A percentile compares a stretch with the other conserved stretches of the same genome.
phyloP scores from a whole-genome alignment of 2,329 filamentous ascomycete species.

The Graphium sp. region DNA sequence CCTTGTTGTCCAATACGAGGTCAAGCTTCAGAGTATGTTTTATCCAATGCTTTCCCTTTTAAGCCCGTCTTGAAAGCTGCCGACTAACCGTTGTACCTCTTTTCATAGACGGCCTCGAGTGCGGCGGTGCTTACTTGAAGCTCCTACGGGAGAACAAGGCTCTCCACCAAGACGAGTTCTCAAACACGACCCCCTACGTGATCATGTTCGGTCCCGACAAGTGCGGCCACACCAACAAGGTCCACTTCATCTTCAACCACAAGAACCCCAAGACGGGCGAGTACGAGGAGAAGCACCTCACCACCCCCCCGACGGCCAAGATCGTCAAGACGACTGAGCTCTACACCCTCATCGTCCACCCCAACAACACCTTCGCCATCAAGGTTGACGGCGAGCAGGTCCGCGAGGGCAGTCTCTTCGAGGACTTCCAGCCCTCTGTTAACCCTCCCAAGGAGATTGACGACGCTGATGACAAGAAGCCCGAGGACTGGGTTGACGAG shows the following conservation, averaged over 20 bases:
- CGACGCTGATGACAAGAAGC: conserved; percentile 85
- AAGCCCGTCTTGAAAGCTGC: background rate
- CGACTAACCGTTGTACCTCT: conserved; percentile 3
- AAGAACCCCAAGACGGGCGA: conserved; percentile 99
- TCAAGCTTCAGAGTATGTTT: conserved; percentile 88
- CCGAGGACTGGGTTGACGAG: conserved; percentile 89
- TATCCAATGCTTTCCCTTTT: background rate
- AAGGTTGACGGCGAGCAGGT: conserved; percentile 78
- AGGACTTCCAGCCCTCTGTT: conserved; percentile 86
- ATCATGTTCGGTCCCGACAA: conserved; percentile 99
- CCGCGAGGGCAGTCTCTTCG: conserved; percentile 80
- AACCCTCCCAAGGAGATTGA: conserved; percentile 93
- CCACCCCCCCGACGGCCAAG: conserved; percentile 64
- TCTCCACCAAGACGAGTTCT: conserved; percentile 94
- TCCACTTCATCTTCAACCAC: conserved; percentile 98
- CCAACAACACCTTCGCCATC: conserved; percentile 89
- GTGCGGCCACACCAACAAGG: conserved; percentile 98
- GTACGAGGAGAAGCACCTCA: conserved; percentile 99
- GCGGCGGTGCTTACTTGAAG: conserved; percentile 98
- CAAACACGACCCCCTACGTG: conserved; percentile 90
- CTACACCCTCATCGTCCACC: conserved; percentile 92
- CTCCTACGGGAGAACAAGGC: conserved; percentile 94
- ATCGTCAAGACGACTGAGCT: conserved; percentile 86
- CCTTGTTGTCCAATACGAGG: conserved; percentile 95
- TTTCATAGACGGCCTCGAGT: conserved; percentile 70